Evolutionary conservation across 2,329 filamentous ascomycete species (phyloP), one percentile per base, ranked within the genome.

Genomic region (Beauveria australis): DNA sequence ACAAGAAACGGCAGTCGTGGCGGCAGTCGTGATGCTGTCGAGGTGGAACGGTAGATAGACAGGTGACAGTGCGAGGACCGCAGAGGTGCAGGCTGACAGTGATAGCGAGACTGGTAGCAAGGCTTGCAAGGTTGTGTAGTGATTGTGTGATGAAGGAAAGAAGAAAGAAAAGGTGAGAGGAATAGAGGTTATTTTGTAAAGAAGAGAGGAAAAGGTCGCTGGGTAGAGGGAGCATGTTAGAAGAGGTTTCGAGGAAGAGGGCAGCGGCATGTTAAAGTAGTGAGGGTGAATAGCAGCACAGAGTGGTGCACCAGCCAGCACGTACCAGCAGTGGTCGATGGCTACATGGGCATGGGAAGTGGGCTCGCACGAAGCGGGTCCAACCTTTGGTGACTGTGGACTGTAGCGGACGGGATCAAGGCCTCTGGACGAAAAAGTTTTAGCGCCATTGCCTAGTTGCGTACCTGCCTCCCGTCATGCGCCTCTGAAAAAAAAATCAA

Each of bases 381-480:
- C 49, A 12, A 40, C 48, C 26, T 53, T 37, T 19, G 30, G 37
- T 16, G 48, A 33, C 28, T 6, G 48, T 28, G n/a, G 48, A 5
- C 26, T 30, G 16, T 28, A 7, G 26, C 28, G 22, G 33, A 44
- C 58, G 30, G 49, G 40, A 53, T 43, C 12, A 30, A 51, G 47
- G 46, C 8, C 53, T 24, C 26, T 44, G 51, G 52, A 61, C 59
- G 24, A 52, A 26, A 47, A 48, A 53, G 58, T 60, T 54, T 60
- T 61, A 51, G 52, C 59, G 59, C 37, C 47, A 2, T n/a, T 51
- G 16, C 22, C 41, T 18, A 49, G 28, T n/a, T 52, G 56, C 43
- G 57, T 60, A 60, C 57, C 57, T 60, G 57, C 57, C 57, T 60
- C 28, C 57, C 41, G 41, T 60, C 57, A 60, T 60, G 57, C 57